phyloP scores from a whole-genome alignment of 768 basidiomycete species.

The Auricularia sp. region DNA sequence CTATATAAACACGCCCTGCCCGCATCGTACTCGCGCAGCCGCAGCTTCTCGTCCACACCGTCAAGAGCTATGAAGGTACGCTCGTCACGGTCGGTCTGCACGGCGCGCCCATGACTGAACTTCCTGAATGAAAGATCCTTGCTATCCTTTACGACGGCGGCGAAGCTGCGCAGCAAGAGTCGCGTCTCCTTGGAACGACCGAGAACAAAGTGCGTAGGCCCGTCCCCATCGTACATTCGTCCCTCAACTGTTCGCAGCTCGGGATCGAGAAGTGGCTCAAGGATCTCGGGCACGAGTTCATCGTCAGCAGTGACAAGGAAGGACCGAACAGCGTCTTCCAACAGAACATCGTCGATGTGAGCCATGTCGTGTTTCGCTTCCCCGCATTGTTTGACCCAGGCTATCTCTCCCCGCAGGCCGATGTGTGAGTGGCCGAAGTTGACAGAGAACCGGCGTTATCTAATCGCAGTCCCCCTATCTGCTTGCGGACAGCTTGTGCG shows the following conservation, averaged over 20 bases:
- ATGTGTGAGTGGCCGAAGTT: slow-evolving; percentile 28
- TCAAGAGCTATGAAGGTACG: background rate
- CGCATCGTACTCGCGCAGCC: background rate
- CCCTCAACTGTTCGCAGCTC: slow-evolving; percentile 35
- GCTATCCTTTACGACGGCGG: slow-evolving; percentile 67
- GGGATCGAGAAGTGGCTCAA: slow-evolving; percentile 63
- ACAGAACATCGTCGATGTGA: slow-evolving; percentile 69
- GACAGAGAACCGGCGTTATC: background rate
- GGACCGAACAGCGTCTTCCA: slow-evolving; percentile 73
- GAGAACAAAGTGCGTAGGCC: slow-evolving; percentile 57
- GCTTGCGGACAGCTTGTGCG: background rate
- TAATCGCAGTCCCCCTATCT: background rate
- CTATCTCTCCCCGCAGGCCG: slow-evolving; percentile 38
- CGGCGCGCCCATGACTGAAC: background rate
- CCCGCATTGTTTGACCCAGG: slow-evolving; percentile 8
- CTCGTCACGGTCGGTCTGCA: background rate
- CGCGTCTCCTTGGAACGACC: slow-evolving; percentile 67
- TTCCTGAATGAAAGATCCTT: slow-evolving; percentile 39
- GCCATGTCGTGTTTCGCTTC: slow-evolving; percentile 16
- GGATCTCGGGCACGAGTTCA: slow-evolving; percentile 62
- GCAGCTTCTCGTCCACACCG: background rate
- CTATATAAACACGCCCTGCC: background rate
- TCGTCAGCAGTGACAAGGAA: slow-evolving; percentile 77
- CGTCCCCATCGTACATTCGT: background rate
- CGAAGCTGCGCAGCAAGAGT: slow-evolving; percentile 55